phyloP scores from a whole-genome alignment of 805 yeast genomes.

The Starmerella apis region DNA sequence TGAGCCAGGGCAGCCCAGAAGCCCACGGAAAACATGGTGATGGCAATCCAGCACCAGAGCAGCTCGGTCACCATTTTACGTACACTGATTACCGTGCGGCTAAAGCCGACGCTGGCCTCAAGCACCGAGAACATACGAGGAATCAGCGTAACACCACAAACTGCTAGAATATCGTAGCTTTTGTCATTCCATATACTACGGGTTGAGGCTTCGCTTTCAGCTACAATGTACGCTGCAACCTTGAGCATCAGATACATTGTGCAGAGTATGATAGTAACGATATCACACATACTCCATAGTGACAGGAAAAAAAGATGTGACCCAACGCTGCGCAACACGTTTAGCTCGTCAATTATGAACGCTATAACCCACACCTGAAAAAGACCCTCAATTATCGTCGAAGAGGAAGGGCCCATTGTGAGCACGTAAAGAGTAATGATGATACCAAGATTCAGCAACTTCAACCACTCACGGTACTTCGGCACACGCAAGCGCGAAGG shows the following conservation, averaged over 20 bases:
- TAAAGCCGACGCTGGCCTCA: constrained; percentile 44
- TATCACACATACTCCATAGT: constrained; percentile 46
- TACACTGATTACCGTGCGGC: constrained; percentile 42
- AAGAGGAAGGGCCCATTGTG: constrained; percentile 22
- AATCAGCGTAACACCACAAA: constrained; percentile 39
- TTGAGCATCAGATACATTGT: constrained; percentile 29
- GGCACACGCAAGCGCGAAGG: constrained; percentile 35
- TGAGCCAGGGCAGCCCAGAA: constrained; percentile 47
- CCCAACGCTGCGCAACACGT: constrained; percentile 39
- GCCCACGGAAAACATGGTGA: constrained; percentile 43
- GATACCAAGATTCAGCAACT: constrained; percentile 29
- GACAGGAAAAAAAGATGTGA: constrained; percentile 39
- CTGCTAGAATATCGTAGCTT: constrained; percentile 30
- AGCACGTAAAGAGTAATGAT: constrained; percentile 29
- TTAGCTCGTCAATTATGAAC: constrained; percentile 40
- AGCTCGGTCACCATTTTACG: constrained; percentile 44
- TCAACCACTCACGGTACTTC: constrained; percentile 31
- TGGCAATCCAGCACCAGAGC: constrained; percentile 40
- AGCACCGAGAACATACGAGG: constrained; percentile 43
- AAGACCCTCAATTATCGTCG: constrained; percentile 29
- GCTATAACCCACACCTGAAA: constrained; percentile 41
- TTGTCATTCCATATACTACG: constrained; percentile 5
- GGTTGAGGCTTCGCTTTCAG: neutral
- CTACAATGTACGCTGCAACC: constrained; percentile 16
- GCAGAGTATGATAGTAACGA: constrained; percentile 36